These are phyloP conservation scores for Starmerella gropengiesseri DNA, from an alignment of 805 yeast species.

Conservation along the genomic window DNA sequence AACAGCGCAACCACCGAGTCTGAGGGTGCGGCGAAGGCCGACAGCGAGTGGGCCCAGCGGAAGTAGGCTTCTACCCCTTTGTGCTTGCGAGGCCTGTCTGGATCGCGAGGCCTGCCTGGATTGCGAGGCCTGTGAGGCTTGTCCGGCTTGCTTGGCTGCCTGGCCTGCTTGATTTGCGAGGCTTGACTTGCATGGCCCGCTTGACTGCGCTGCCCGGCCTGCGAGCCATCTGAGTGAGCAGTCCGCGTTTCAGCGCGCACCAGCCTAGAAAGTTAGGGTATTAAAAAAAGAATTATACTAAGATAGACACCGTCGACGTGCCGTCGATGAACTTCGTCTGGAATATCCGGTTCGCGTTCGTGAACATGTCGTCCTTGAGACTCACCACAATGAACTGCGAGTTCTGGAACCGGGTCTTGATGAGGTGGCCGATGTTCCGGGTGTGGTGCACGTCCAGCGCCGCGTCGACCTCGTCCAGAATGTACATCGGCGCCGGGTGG, in stretches of 20 bases:
- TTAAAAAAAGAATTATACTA: constrained; percentile 3
- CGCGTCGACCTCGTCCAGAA: constrained; percentile 95
- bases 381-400: constrained; percentile 95
- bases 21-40: constrained; percentile 15
- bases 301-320: constrained; percentile 28
- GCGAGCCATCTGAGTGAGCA: too few species aligned
- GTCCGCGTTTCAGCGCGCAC: too few species aligned
- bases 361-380: constrained; percentile 95
- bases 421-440: constrained; percentile 91
- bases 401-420: constrained; percentile 88
- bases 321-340: constrained; percentile 94
- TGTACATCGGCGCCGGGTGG: constrained; percentile 98
- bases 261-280: not conserved
- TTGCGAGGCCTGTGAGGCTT: too few species aligned
- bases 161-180: too few species aligned
- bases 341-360: constrained; percentile 90
- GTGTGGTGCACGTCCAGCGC: constrained; percentile 95
- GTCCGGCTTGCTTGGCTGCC: too few species aligned
- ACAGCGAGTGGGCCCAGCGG: constrained; percentile 7
- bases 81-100: too few species aligned
- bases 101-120: too few species aligned
- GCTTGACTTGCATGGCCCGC: too few species aligned
- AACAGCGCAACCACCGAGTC: constrained; percentile 6
- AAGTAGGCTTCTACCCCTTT: too few species aligned
- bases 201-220: too few species aligned